These are phyloP conservation scores for Nepenthes mirabilis DNA, from an alignment of 148 eudicot species.

Conservation along the genomic window DNA sequence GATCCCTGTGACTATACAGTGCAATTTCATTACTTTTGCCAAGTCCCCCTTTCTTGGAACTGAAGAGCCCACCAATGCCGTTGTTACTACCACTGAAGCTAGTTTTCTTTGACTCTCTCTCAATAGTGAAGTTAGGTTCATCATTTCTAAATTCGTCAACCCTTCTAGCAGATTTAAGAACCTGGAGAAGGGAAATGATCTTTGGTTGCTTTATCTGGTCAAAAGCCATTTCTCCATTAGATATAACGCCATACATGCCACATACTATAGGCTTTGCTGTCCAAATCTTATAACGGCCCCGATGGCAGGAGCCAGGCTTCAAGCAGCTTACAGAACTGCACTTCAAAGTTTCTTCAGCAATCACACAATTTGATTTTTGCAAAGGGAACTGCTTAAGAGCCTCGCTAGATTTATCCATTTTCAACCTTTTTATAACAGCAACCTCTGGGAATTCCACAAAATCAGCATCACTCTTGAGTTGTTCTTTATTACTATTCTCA, in stretches of 20 bases:
- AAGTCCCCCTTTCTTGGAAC: slow-evolving; percentile 8
- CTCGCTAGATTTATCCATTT: slow-evolving; percentile 10
- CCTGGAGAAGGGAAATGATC: slow-evolving; percentile 35
- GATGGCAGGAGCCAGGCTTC: slow-evolving; percentile 6
- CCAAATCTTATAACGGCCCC: slow-evolving; percentile 6
- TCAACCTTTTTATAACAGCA: slow-evolving; percentile 22
- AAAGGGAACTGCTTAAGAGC: slow-evolving; percentile 1
- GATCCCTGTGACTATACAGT: too few relatives aligned
- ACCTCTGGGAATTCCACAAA: slow-evolving; percentile 18
- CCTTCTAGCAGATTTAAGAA: slow-evolving; percentile 28
- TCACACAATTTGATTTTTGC: slow-evolving; percentile 2
- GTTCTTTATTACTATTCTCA: slow-evolving; percentile 7
- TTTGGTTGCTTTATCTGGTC: slow-evolving; percentile 38
- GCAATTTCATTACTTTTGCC: not conserved
- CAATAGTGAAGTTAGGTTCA: slow-evolving; percentile 4
- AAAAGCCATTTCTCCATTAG: slow-evolving; percentile 17
- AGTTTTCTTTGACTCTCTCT: slow-evolving; percentile 12
- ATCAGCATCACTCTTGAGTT: slow-evolving; percentile 14
- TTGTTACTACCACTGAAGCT: slow-evolving; percentile 10
- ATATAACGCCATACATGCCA: slow-evolving; percentile 55
- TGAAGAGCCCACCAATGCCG: slow-evolving; percentile 7
- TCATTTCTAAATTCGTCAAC: slow-evolving; percentile 10
- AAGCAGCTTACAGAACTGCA: too few relatives aligned
- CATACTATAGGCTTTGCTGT: slow-evolving; percentile 40
- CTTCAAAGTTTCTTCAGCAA: slow-evolving; percentile 11